A percentile compares a stretch with the other conserved stretches of the same genome.
Evolutionary conservation across 192 early-diverging fungal genomes (phyloP).

Genomic region (Mycoemilia scoparia): DNA sequence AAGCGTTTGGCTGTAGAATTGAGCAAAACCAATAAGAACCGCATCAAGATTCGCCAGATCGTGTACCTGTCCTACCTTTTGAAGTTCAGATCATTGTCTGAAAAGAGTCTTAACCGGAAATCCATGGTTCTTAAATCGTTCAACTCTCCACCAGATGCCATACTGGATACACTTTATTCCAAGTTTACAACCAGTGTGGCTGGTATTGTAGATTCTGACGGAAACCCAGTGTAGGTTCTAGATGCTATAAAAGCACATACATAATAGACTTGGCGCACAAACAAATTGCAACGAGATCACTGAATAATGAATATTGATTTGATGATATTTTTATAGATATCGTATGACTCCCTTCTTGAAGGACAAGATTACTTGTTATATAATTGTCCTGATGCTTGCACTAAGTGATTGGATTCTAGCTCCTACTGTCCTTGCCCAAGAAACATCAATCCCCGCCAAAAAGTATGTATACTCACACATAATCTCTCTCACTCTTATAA

Average conservation of each 20-base stretch:
- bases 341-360: slow-evolving; percentile 40
- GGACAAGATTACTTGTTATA: slow-evolving; percentile 62
- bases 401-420: slow-evolving; percentile 54
- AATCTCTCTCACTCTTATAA: too few species aligned
- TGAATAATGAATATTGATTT: too few species aligned
- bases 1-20: too few species aligned
- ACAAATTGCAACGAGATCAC: slow-evolving; percentile 6
- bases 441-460: slow-evolving; percentile 32
- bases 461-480: slow-evolving; percentile 9
- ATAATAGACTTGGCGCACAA: too few species aligned
- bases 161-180: slow-evolving; percentile 38
- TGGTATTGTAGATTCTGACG: slow-evolving; percentile 27
- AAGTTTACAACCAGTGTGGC: slow-evolving; percentile 43
- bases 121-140: too few species aligned
- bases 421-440: slow-evolving; percentile 36
- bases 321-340: too few species aligned
- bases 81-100: slow-evolving; percentile 33
- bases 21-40: slow-evolving; percentile 39
- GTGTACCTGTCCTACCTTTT: slow-evolving; percentile 67
- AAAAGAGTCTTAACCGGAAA: too few species aligned
- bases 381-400: slow-evolving; percentile 48
- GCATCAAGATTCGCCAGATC: slow-evolving; percentile 32
- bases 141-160: too few species aligned
- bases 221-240: slow-evolving; percentile 18
- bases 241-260: too few species aligned